Percentiles rank a stretch among this genome's conserved stretches.
These are phyloP conservation scores for Ochromonas danica DNA, from an alignment of 108 stramenopile genomes.

Conservation along the genomic window DNA sequence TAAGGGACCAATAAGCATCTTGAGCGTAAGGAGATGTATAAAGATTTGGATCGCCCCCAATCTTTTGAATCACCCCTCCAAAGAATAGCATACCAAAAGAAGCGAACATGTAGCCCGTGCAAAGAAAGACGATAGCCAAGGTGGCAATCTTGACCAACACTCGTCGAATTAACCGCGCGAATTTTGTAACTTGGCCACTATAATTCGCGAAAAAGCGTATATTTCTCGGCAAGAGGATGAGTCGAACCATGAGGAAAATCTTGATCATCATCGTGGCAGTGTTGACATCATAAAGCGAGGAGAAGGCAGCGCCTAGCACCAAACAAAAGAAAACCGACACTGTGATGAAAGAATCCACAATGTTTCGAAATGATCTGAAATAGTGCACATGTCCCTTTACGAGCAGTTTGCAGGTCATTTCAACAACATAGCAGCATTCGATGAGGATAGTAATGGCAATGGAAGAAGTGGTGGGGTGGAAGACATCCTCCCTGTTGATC, in stretches of 20 bases:
- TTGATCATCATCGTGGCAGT: neutral
- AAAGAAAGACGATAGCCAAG: neutral
- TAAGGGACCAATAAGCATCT: neutral
- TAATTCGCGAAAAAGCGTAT: neutral
- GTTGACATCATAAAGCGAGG: neutral
- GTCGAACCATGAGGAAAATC: neutral
- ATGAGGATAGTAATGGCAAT: no score
- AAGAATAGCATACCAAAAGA: slow-evolving; percentile 3
- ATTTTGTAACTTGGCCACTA: neutral
- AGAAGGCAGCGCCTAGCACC: neutral
- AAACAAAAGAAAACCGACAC: neutral
- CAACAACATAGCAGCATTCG: no score
- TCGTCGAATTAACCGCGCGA: neutral
- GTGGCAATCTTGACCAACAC: neutral
- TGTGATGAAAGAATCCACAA: neutral
- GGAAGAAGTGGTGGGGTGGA: neutral
- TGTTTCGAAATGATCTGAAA: neutral
- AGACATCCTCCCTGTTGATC: neutral
- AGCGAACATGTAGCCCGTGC: slow-evolving; percentile 21
- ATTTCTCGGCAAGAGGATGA: neutral
- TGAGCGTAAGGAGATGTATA: neutral
- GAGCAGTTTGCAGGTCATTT: neutral
- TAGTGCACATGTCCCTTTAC: neutral
- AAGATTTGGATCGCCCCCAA: neutral
- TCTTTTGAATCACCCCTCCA: slow-evolving; percentile 1